phyloP scores from a whole-genome alignment of 306 rosid species.

The Carpinus viminea region DNA sequence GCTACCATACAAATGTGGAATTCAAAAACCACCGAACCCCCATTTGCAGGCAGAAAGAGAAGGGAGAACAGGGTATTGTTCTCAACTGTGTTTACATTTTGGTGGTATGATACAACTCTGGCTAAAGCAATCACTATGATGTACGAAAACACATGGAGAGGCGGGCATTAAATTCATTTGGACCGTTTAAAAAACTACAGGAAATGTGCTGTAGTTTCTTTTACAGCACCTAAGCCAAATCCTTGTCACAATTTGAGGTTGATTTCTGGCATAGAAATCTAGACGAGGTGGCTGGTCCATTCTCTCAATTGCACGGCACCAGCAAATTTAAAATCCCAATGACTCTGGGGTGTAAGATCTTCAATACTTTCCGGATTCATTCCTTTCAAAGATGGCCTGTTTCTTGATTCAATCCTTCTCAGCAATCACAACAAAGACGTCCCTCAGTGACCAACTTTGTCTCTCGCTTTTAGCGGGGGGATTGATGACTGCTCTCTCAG shows the following conservation, averaged over 20 bases:
- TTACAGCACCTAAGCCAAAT: no score
- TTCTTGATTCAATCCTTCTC: constrained; percentile 61
- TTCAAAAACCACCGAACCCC: neutral
- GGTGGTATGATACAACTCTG: neutral
- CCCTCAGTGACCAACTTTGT: constrained; percentile 72
- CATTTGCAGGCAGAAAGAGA: neutral
- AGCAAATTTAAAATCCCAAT: neutral
- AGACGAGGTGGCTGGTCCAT: neutral
- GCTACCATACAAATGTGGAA: neutral
- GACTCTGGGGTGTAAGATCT: neutral
- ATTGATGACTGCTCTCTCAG: constrained; percentile 85
- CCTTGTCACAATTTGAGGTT: neutral
- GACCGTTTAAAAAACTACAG: no score
- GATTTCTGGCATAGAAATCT: neutral
- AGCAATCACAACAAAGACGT: constrained; percentile 79
- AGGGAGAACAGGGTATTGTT: neutral
- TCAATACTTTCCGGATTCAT: neutral
- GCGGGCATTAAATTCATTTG: neutral
- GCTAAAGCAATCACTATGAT: neutral
- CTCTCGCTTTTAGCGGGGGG: constrained; percentile 65
- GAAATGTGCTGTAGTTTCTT: no score
- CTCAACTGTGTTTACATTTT: neutral
- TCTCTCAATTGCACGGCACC: neutral
- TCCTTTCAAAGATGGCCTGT: neutral
- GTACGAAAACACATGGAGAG: neutral